Evolutionary conservation across 345 rosid species (phyloP), one percentile per base, ranked within the genome.

Genomic region (Geranium rotundifolium): DNA sequence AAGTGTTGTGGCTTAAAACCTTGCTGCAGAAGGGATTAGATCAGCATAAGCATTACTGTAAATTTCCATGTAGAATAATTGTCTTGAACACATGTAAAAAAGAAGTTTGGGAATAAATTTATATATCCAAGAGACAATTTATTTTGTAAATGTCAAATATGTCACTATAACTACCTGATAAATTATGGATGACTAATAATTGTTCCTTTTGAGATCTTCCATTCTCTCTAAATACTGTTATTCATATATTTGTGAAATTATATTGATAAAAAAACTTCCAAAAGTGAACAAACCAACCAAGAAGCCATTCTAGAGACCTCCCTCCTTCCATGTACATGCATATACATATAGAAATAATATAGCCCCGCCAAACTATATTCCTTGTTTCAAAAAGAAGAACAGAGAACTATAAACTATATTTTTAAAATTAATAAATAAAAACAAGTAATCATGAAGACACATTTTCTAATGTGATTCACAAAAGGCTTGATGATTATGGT

Each of bases 1-100:
- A 75, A 74, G 67, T 88, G 95, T 71, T 93, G 95, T 41, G 65
- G 72, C 29, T 67, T 71, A 52, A 82, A 82, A 78, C 73, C 84
- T 23, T 88, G 97, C 83, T 93, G 99, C 80, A 82, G 63, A 77
- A 85, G 76, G 73, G 83, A 84, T 63, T 89, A 72, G 78, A 29
- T 59, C 9, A 10, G 20, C 46, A 41, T 14, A n/a, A 17, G 27
- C 27, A 23, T 23, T 23, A 23, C 27, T 23, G 27, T 23, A 0
- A 23, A 1, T 23, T 23, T 23, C 27, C 27, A 4, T 34, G 41
- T 34, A 34, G 41, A 34, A 34, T 5, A 34, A 34, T 34, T 4
- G 10, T 7, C 14, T 7, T 3, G 14, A 46, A 46, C 16, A 3
- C 12, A 46, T 46, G 14, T 37, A 37, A 6, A 5, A 37, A 37